These are phyloP conservation scores for Wallacemonas sp. DNA, from an alignment of 208 protist genomes.

Conservation along the genomic window DNA sequence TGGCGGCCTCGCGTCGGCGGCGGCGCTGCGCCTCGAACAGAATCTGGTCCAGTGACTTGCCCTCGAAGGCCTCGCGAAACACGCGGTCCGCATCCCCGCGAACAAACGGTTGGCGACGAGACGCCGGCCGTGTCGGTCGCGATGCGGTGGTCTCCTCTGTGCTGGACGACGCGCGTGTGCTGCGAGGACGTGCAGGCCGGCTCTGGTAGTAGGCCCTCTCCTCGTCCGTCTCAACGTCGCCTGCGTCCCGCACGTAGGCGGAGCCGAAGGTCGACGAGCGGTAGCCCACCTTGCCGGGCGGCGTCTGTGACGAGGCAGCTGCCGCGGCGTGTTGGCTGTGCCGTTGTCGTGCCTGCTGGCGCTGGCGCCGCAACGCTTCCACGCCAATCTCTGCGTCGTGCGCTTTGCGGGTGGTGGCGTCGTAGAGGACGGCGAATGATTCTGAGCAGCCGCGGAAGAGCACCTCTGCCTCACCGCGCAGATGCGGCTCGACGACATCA, in stretches of 20 bases:
- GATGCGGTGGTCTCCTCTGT: neutral
- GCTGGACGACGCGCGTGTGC: neutral
- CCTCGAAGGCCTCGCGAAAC: constrained; percentile 83
- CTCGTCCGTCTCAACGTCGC: neutral
- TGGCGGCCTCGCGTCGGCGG: constrained; percentile 19
- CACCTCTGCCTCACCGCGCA: constrained; percentile 58
- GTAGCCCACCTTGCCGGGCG: neutral
- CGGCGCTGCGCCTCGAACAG: constrained; percentile 71
- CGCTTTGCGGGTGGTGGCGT: constrained; percentile 85
- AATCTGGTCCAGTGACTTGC: constrained; percentile 79
- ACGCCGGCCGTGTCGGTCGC: too few relatives aligned
- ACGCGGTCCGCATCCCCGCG: constrained; percentile 79
- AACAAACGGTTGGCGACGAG: constrained; percentile 50
- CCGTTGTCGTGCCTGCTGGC: neutral
- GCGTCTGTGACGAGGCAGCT: neutral
- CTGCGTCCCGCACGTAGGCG: neutral
- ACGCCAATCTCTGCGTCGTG: constrained; percentile 92
- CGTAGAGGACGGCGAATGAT: constrained; percentile 96
- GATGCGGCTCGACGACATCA: constrained; percentile 65
- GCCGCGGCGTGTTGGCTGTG: neutral
- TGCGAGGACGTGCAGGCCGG: too few relatives aligned
- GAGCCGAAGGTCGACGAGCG: neutral
- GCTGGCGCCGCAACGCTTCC: constrained; percentile 13
- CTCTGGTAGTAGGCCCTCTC: neutral
- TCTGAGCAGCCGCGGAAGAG: constrained; percentile 83